A percentile compares a stretch with the other conserved stretches of the same genome.
phyloP scores from a whole-genome alignment of 169 alveolate genomes.

The Cryptosporidium ubiquitum region DNA sequence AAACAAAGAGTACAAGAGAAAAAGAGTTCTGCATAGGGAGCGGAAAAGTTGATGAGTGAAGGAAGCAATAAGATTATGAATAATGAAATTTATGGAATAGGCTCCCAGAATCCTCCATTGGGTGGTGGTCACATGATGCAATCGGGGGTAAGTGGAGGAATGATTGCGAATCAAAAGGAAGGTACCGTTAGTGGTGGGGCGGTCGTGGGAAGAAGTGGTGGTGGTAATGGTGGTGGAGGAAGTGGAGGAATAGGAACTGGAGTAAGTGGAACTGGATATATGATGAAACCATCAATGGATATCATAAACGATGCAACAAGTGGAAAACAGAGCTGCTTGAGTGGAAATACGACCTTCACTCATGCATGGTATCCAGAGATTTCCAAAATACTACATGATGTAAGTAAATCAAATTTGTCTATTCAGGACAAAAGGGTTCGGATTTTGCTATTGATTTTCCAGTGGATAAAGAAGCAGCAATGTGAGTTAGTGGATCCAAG shows the following conservation, averaged over 20 bases:
- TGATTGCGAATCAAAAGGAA: slow-evolving; percentile 7
- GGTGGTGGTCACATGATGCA: slow-evolving; percentile 35
- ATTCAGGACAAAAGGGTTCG: slow-evolving; percentile 79
- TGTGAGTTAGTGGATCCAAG: slow-evolving; percentile 78
- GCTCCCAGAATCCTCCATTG: slow-evolving; percentile 22
- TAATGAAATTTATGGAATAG: slow-evolving; percentile 41
- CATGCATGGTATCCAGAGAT: slow-evolving; percentile 72
- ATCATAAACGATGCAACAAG: slow-evolving; percentile 9
- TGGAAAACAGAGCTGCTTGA: slow-evolving; percentile 29
- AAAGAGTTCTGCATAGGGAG: neutral
- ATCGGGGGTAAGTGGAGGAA: neutral
- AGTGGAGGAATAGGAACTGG: neutral
- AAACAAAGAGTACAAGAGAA: neutral
- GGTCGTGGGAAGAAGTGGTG: neutral
- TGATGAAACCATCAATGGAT: slow-evolving; percentile 4
- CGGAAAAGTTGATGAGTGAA: slow-evolving; percentile 23
- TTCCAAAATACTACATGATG: slow-evolving; percentile 43
- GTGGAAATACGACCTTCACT: slow-evolving; percentile 45
- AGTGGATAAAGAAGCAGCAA: slow-evolving; percentile 78
- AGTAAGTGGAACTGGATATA: neutral
- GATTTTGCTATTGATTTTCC: slow-evolving; percentile 77
- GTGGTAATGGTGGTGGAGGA: neutral
- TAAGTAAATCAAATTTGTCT: slow-evolving; percentile 72
- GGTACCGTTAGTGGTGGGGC: slow-evolving; percentile 29
- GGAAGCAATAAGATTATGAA: slow-evolving; percentile 41